Evolutionary conservation across 1,284 basidiomycete genomes (phyloP), one percentile per base, ranked within the genome.

Genomic region (Trichosporon asahii): DNA sequence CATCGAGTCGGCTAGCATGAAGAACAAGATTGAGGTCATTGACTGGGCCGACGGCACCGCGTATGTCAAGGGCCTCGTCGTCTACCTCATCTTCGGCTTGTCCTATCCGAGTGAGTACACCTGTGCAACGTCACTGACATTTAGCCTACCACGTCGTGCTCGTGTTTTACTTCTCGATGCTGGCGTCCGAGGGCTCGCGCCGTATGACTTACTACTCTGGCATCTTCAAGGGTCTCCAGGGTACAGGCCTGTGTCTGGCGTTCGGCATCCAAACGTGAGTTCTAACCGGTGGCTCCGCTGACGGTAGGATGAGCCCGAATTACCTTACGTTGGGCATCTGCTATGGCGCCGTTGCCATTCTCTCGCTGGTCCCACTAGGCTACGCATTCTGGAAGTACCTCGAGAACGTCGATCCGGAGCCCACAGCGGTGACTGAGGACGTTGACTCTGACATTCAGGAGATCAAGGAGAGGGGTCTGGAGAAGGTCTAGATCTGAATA

Each of bases 201-300:
- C 46, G 21, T 9, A 65, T 53, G 44, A 65, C 64, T 7, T 65
- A 65, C 27, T 65, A 65, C 44, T 65, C 64, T 2, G 64, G 64
- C 27, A 65, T 65, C 44, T 65, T 65, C 18, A 65, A 65, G 29
- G 64, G 64, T 6, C 27, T 65, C 46, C 64, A 65, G 64, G 64
- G 64, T 7, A 65, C 64, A 6, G 64, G 64, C 18, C 27, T 65
- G 18, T 40, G 44, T 14, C 64, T 65, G 15, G 64, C 64, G 27
- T 65, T 65, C 27, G 64, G 64, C 9, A 46, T 65, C 27, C 27
- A 46, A 7, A 46, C 64, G 64, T 65, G 27, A 65, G 64, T 65
- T 6, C 40, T n/a, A 44, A 44, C 27, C 23, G 18, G 27, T 5
- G 23, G 9, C 21, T 7, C 25, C 4, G 15, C 35, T 23, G 40